These are phyloP conservation scores for Metarhizium humberi DNA, from an alignment of 2,329 filamentous ascomycete genomes.

Conservation along the genomic window DNA sequence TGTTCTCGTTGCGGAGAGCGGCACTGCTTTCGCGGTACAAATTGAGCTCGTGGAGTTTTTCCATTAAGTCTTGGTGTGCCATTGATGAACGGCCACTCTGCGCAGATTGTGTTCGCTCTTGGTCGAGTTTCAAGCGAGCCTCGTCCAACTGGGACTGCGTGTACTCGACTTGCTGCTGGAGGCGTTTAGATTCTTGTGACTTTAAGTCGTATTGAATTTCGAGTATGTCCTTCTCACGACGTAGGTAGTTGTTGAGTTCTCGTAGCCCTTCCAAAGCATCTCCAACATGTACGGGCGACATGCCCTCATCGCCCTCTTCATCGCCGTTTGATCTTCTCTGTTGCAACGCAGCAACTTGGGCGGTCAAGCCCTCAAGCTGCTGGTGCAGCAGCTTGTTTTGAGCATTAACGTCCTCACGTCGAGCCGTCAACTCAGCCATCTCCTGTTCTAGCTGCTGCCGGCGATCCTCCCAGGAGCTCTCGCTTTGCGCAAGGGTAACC, in stretches of 20 bases:
- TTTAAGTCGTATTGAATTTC: constrained; percentile 94
- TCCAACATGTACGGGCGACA: constrained; percentile 41
- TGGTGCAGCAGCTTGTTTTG: constrained; percentile 88
- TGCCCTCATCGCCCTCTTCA: constrained; percentile 42
- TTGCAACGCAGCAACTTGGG: constrained; percentile 72
- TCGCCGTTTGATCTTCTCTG: constrained; percentile 53
- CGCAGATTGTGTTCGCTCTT: constrained; percentile 70
- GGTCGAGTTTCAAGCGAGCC: constrained; percentile 76
- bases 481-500: constrained; percentile 66
- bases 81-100: constrained; percentile 65
- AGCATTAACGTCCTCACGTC: constrained; percentile 73
- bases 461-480: constrained; percentile 81
- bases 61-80: constrained; percentile 83
- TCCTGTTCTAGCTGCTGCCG: constrained; percentile 76
- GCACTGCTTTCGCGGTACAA: constrained; percentile 91
- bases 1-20: constrained; percentile 78
- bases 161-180: constrained; percentile 86
- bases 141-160: constrained; percentile 83
- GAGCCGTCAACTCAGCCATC: constrained; percentile 64
- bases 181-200: constrained; percentile 74
- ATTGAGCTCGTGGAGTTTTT: constrained; percentile 92
- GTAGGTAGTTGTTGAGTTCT: constrained; percentile 83
- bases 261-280: constrained; percentile 67
- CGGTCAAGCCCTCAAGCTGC: constrained; percentile 74
- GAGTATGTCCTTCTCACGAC: constrained; percentile 93